These are phyloP conservation scores for Aureobasidium sp. DNA, from an alignment of 2,329 filamentous ascomycete genomes.

Conservation along the genomic window DNA sequence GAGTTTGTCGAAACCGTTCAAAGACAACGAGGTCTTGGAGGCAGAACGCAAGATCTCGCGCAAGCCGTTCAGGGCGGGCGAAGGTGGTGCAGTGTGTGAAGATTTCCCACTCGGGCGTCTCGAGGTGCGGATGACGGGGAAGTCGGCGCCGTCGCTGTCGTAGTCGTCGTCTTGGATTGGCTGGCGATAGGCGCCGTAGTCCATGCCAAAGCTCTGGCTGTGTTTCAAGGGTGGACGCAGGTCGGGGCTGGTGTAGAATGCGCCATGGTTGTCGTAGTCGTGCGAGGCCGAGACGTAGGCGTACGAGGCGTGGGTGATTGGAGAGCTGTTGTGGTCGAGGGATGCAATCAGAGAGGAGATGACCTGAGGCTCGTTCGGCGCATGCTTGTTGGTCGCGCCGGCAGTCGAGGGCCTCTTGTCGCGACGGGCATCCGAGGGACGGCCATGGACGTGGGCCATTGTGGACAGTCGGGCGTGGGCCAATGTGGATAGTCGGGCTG, in stretches of 20 bases:
- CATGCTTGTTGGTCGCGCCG: conserved; percentile 24
- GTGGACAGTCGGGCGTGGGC: too few relatives aligned
- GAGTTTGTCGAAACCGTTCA: conserved; percentile 51
- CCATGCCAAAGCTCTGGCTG: conserved; percentile 51
- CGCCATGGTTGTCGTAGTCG: neutral
- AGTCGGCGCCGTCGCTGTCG: conserved; percentile 48
- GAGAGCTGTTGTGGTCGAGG: conserved; percentile 32
- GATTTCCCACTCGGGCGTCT: conserved; percentile 73
- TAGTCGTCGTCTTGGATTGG: conserved; percentile 41
- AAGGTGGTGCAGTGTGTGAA: conserved; percentile 53
- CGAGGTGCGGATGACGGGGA: conserved; percentile 71
- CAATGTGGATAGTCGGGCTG: neutral
- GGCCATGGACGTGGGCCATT: neutral
- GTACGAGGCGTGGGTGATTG: neutral
- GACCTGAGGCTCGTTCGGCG: conserved; percentile 39
- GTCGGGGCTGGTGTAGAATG: neutral
- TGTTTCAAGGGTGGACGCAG: conserved; percentile 4
- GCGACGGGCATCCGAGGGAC: neutral
- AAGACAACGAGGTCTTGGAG: conserved; percentile 13
- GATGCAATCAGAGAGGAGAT: conserved; percentile 57
- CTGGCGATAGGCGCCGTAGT: conserved; percentile 50
- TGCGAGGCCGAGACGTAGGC: conserved; percentile 8
- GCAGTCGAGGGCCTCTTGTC: conserved; percentile 19
- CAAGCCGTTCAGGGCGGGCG: conserved; percentile 37
- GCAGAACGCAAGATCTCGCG: conserved; percentile 48